Conservation (phyloP, 306 rosid species). For the Glycine tomentella region DNA sequence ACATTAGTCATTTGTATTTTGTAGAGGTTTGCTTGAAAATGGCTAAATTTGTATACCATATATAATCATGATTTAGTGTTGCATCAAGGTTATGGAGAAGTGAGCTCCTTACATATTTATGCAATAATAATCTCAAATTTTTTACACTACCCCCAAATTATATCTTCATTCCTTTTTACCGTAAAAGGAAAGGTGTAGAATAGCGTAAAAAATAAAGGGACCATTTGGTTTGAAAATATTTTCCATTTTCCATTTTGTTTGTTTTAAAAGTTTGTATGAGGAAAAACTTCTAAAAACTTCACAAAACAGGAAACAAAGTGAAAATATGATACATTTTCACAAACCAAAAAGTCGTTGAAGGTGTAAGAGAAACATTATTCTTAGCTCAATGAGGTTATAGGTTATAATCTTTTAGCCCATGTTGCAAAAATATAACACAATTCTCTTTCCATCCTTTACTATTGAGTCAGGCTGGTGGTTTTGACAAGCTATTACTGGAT, state of each 20-base stretch:
- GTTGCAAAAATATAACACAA: slow-evolving; percentile 2
- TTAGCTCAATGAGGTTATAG: background rate
- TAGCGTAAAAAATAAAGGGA: too few species aligned
- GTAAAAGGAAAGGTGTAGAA: background rate
- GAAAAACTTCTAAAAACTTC: background rate
- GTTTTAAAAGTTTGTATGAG: background rate
- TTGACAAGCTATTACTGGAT: slow-evolving; percentile 83
- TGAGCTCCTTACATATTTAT: background rate
- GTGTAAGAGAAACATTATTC: background rate
- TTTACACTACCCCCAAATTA: background rate
- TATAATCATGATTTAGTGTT: background rate
- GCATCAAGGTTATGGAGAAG: background rate
- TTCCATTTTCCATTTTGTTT: too few species aligned
- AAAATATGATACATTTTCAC: background rate
- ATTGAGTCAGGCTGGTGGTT: slow-evolving; percentile 83
- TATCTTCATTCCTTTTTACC: background rate
- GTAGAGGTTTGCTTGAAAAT: background rate
- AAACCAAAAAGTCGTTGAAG: background rate
- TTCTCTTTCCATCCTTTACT: slow-evolving; percentile 23
- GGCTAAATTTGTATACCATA: background rate
- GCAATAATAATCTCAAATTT: background rate
- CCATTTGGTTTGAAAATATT: background rate
- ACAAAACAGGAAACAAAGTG: background rate
- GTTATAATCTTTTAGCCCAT: background rate
- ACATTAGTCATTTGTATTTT: background rate